Percentiles rank a stretch among this genome's conserved stretches.
Evolutionary conservation across 208 protist species (phyloP).

Genomic region (Crithidia bombi): DNA sequence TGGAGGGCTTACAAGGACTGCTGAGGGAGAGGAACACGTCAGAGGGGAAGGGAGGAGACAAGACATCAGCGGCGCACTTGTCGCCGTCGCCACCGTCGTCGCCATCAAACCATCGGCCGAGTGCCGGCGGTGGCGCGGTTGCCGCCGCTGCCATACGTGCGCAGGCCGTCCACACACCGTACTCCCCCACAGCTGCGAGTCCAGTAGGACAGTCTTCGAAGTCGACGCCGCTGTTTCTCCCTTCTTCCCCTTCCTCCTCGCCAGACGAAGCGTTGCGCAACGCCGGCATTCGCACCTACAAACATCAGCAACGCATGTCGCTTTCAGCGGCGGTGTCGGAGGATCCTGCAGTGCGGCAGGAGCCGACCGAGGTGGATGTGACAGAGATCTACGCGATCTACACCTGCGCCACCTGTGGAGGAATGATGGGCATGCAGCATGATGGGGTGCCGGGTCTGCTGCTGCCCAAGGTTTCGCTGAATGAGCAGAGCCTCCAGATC

Average conservation of each 20-base stretch:
- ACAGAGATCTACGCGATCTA: constrained; percentile 38
- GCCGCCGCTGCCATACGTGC: constrained; percentile 28
- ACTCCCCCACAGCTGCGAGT: not conserved
- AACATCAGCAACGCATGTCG: not conserved
- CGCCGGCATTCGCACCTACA: constrained; percentile 18
- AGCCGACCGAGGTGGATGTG: not conserved
- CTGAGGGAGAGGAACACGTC: constrained; percentile 1
- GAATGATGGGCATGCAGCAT: constrained; percentile 60
- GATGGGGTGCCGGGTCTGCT: constrained; percentile 62
- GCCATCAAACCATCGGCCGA: not conserved
- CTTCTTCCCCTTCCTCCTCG: not conserved
- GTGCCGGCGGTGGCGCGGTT: constrained; percentile 19
- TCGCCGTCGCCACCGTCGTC: not conserved
- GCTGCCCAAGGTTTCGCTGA: constrained; percentile 55
- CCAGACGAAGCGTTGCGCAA: not conserved
- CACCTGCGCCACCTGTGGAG: constrained; percentile 71
- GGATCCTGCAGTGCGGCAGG: not conserved
- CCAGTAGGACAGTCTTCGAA: no score
- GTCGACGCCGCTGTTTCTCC: no score
- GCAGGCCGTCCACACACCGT: not conserved
- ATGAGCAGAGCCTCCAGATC: constrained; percentile 48
- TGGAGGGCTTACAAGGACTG: constrained; percentile 23
- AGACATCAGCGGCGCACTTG: not conserved
- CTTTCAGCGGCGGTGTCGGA: not conserved
- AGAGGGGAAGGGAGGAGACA: not conserved